phyloP scores from a whole-genome alignment of 495 filamentous ascomycete genomes.

The Aspergillus diversus region DNA sequence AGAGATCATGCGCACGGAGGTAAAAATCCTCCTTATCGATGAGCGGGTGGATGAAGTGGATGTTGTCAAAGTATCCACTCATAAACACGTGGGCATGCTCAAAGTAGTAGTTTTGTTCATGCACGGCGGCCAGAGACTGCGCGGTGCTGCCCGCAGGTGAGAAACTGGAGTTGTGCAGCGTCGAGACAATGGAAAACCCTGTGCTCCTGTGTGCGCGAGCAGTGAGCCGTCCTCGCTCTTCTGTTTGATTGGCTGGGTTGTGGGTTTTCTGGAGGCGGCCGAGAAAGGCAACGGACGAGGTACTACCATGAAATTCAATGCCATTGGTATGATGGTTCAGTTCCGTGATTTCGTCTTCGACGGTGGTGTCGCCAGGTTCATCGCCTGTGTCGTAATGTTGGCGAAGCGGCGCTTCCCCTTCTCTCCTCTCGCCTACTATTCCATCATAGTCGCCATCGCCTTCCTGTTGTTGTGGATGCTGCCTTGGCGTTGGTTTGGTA shows the following conservation, averaged over 20 bases:
- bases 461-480: slow-evolving; percentile 19
- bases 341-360: slow-evolving; percentile 40
- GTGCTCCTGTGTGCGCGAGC: not conserved
- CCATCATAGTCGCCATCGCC: not conserved
- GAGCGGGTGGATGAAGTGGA: slow-evolving; percentile 47
- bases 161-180: slow-evolving; percentile 44
- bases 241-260: slow-evolving; percentile 23
- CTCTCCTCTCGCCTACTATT: not conserved
- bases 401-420: not conserved
- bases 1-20: slow-evolving; percentile 41
- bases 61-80: slow-evolving; percentile 48
- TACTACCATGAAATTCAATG: slow-evolving; percentile 47
- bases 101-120: slow-evolving; percentile 44
- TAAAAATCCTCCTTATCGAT: slow-evolving; percentile 47
- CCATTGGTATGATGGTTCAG: slow-evolving; percentile 45
- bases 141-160: slow-evolving; percentile 34
- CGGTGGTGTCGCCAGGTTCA: slow-evolving; percentile 30
- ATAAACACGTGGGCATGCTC: slow-evolving; percentile 47
- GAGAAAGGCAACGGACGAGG: slow-evolving; percentile 40
- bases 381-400: slow-evolving; percentile 24
- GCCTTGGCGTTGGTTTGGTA: slow-evolving; percentile 30
- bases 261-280: slow-evolving; percentile 39
- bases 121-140: slow-evolving; percentile 28
- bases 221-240: slow-evolving; percentile 22
- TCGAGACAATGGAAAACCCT: slow-evolving; percentile 42